Percentiles rank a stretch among this genome's conserved stretches.
Conservation (phyloP, 2,329 filamentous ascomycete genomes). For the Endocalyx cinctus region DNA sequence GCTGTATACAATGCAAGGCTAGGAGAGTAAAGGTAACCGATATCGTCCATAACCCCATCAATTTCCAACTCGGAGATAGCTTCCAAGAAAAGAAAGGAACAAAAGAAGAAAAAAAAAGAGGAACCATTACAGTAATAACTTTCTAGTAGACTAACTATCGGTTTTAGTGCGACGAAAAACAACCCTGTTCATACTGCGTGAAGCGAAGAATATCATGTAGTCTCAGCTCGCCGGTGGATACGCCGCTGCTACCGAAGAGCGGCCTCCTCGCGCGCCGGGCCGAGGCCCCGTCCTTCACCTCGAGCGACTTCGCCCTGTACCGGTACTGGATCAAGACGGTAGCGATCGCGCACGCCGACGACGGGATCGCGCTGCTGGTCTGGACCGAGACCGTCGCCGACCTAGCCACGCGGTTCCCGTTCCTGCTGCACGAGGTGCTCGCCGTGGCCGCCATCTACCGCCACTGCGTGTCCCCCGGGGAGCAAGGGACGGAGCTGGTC, state of each 20-base stretch:
- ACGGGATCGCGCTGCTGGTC: constrained; percentile 8
- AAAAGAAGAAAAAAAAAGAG: not conserved
- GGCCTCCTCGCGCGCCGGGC: not conserved
- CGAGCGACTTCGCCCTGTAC: constrained; percentile 18
- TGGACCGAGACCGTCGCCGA: constrained; percentile 15
- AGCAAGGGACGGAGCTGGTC: constrained; percentile 8
- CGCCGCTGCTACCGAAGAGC: constrained; percentile 3
- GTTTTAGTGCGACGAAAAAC: constrained; percentile 20
- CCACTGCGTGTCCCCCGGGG: constrained; percentile 4
- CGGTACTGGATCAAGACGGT: constrained; percentile 16
- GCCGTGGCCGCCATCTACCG: constrained; percentile 19
- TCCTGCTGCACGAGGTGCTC: constrained; percentile 20
- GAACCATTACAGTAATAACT: too few relatives aligned
- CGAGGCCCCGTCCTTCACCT: constrained; percentile 10
- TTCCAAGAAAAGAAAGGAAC: not conserved
- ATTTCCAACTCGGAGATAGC: not conserved
- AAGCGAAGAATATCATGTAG: constrained; percentile 19
- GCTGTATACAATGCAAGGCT: constrained; percentile 14
- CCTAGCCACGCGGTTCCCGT: constrained; percentile 15
- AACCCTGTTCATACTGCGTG: constrained; percentile 19
- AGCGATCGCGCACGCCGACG: constrained; percentile 14
- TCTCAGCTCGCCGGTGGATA: constrained; percentile 5
- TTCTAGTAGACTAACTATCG: not conserved
- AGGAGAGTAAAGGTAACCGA: constrained; percentile 11
- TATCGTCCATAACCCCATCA: not conserved